Evolutionary conservation across 2,329 filamentous ascomycete species (phyloP), one percentile per base, ranked within the genome.

Genomic region (Calonectria honghensis): DNA sequence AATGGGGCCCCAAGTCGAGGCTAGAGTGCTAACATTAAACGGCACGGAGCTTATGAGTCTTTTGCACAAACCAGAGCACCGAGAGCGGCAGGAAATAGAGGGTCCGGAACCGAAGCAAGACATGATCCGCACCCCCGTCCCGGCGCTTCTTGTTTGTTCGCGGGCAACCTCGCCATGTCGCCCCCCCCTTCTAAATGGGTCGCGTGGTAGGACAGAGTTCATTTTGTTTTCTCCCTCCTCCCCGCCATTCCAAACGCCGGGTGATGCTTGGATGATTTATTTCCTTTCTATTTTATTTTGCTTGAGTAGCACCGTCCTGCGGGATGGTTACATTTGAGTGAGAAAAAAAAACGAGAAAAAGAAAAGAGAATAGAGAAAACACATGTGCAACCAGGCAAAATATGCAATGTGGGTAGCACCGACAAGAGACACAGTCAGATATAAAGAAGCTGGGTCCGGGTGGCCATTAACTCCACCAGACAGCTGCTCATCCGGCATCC

Each of bases 401-500:
- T 63, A 41, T 31, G 57, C 27, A 63, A 41, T 41, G 57, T 63
- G 57, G 35, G 57, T 63, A 41, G 57, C 57, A 63, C 57, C 57
- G 35, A 63, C 35, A 41, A 41, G 27, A n/a, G 29, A 31, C 52
- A 48, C 18, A 35, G n/a, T 63, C 35, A 41, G 57, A 63, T 63
- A 41, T 63, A 63, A 63, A 41, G 13, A 10, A 39, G 37, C 57
- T 41, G 32, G 57, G 57, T 31, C 35, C 24, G 39, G 24, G 57
- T 16, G 35, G 35, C 27, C 65, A 73, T 67, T 52, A 64, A 72
- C 73, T 76, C 78, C 78, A 76, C 77, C 75, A 73, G 59, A 41
- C 37, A 72, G 57, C 31, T 45, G 37, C 31, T 68, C 24, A 39
- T n/a, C 45, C 51, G 39, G 66, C 51, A 48, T 32, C 27, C 11